Evolutionary conservation across 2,329 filamentous ascomycete genomes (phyloP).

Genomic region (Metarhizium rileyi): DNA sequence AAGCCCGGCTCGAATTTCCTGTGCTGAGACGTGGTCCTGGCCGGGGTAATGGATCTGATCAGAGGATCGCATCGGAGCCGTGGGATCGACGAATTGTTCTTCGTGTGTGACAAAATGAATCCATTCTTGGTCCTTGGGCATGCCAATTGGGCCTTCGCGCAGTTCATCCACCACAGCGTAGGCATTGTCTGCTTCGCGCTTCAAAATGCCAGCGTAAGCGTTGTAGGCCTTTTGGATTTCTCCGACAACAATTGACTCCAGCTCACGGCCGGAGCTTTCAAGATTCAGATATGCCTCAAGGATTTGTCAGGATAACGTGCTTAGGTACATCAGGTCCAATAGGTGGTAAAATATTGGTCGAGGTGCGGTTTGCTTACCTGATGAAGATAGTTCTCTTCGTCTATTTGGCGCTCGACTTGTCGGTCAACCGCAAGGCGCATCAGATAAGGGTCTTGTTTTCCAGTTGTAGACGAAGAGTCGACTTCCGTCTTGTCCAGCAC

Average conservation of each 20-base stretch:
- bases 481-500: slow-evolving; percentile 68
- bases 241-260: slow-evolving; percentile 92
- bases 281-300: slow-evolving; percentile 82
- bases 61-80: slow-evolving; percentile 63
- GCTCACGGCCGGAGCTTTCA: slow-evolving; percentile 84
- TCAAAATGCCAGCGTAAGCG: slow-evolving; percentile 82
- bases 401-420: slow-evolving; percentile 83
- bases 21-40: slow-evolving; percentile 68
- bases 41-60: slow-evolving; percentile 88
- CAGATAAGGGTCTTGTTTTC: slow-evolving; percentile 88
- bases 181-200: slow-evolving; percentile 77
- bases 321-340: not conserved
- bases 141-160: slow-evolving; percentile 74
- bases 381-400: slow-evolving; percentile 96
- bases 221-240: slow-evolving; percentile 98
- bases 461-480: slow-evolving; percentile 61
- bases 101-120: slow-evolving; percentile 68
- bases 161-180: slow-evolving; percentile 72
- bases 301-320: not conserved
- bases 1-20: slow-evolving; percentile 82
- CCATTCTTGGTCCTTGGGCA: slow-evolving; percentile 94
- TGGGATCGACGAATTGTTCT: slow-evolving; percentile 79
- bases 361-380: slow-evolving; percentile 47
- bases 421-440: slow-evolving; percentile 77
- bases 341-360: not conserved